phyloP scores from a whole-genome alignment of 148 eudicot species.

The Silene conica region DNA sequence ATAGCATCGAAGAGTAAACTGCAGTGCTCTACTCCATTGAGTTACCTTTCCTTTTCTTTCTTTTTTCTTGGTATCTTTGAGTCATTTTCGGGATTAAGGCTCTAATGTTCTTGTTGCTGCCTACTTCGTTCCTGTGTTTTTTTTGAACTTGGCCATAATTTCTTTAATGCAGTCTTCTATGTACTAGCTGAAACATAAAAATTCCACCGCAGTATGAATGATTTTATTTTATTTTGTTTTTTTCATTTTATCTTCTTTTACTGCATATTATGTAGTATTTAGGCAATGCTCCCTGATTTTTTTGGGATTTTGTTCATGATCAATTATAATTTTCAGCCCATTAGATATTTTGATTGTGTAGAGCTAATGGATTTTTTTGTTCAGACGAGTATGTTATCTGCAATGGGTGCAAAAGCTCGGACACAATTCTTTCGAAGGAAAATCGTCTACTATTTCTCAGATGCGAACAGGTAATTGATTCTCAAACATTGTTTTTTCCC shows the following conservation, averaged over 20 bases:
- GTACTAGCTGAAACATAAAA: neutral
- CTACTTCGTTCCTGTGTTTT: neutral
- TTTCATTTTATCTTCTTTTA: neutral
- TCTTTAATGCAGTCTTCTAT: neutral
- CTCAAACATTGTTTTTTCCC: neutral
- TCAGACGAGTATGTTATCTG: slow-evolving; percentile 95
- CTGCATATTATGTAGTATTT: neutral
- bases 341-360: neutral
- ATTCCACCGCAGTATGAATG: neutral
- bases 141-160: neutral
- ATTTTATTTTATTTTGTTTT: neutral
- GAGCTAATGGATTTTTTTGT: neutral
- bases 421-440: slow-evolving; percentile 89
- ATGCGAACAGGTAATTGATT: slow-evolving; percentile 78
- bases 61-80: neutral
- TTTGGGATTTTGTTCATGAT: neutral
- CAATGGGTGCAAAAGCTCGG: slow-evolving; percentile 97
- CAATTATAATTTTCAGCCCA: neutral
- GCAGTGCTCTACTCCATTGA: neutral
- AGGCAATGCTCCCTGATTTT: neutral
- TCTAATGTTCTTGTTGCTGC: neutral
- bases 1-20: neutral
- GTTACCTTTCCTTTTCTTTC: neutral
- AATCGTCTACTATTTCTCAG: slow-evolving; percentile 88
- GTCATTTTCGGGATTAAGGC: neutral